Conservation (phyloP, 2,329 filamentous ascomycete species). For the Colletotrichum brevisporum region DNA sequence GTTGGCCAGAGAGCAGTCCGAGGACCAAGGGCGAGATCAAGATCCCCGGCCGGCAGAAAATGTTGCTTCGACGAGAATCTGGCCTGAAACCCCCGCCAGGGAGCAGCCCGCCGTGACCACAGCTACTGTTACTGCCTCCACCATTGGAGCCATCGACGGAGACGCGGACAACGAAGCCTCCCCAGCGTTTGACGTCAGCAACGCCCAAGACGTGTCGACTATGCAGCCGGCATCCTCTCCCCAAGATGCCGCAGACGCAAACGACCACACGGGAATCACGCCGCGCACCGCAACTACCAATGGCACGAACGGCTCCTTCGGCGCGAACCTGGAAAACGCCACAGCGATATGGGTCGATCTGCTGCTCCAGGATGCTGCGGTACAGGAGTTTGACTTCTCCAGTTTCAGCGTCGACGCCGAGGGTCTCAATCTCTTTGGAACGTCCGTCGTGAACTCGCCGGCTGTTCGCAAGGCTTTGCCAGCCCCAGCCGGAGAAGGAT, state of each 20-base stretch:
- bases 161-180: background rate
- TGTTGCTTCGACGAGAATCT: background rate
- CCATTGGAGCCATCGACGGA: background rate
- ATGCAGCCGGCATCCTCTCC: background rate
- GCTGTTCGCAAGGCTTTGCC: background rate
- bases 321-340: conserved; percentile 32
- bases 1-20: too few relatives aligned
- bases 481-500: background rate
- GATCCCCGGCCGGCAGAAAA: background rate
- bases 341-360: conserved; percentile 38
- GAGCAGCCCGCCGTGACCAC: background rate
- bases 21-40: background rate
- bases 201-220: background rate
- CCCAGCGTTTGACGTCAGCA: background rate
- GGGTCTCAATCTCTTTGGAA: conserved; percentile 5
- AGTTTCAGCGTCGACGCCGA: conserved; percentile 4
- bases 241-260: background rate
- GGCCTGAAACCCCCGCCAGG: background rate
- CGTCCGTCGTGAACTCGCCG: conserved; percentile 15
- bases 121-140: background rate
- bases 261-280: conserved; percentile 2
- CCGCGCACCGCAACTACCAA: conserved; percentile 5
- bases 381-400: conserved; percentile 29
- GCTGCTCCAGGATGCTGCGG: conserved; percentile 22
- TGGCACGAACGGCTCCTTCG: conserved; percentile 16